phyloP scores from a whole-genome alignment of 495 filamentous ascomycete species.

The Penicillium daleae region DNA sequence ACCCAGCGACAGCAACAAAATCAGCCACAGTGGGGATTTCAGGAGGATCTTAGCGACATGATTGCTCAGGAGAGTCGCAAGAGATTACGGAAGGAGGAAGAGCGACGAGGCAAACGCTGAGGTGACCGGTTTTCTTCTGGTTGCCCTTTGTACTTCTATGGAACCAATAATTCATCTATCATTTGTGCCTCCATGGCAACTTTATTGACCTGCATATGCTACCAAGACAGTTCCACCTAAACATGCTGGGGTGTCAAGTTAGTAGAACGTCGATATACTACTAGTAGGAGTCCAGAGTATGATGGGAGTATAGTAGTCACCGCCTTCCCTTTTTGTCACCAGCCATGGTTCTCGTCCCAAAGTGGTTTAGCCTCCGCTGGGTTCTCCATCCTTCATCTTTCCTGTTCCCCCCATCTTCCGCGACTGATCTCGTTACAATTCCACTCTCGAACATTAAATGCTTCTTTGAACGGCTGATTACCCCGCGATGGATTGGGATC shows the following conservation, averaged over 20 bases:
- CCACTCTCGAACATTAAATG: background rate
- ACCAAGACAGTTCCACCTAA: too few species aligned
- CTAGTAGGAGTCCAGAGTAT: background rate
- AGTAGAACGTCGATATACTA: too few species aligned
- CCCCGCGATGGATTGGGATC: conserved; percentile 51
- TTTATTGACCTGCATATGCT: background rate
- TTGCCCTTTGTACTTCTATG: conserved; percentile 11
- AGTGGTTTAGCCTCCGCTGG: conserved; percentile 12
- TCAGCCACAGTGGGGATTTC: conserved; percentile 73
- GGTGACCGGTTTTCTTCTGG: background rate
- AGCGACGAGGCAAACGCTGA: conserved; percentile 60
- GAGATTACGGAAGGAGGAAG: conserved; percentile 82
- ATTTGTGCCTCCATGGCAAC: background rate
- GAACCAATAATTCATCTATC: background rate
- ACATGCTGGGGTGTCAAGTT: too few species aligned
- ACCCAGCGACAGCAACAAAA: conserved; percentile 72
- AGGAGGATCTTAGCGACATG: conserved; percentile 96
- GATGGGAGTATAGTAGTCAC: background rate
- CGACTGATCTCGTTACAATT: background rate
- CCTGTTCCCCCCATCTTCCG: background rate
- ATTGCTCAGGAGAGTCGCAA: conserved; percentile 93
- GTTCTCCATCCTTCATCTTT: background rate
- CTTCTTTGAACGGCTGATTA: background rate
- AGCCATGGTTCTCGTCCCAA: background rate
- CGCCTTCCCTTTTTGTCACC: background rate